phyloP scores from a whole-genome alignment of 441 rosid genomes.

The Omphalea diandra region DNA sequence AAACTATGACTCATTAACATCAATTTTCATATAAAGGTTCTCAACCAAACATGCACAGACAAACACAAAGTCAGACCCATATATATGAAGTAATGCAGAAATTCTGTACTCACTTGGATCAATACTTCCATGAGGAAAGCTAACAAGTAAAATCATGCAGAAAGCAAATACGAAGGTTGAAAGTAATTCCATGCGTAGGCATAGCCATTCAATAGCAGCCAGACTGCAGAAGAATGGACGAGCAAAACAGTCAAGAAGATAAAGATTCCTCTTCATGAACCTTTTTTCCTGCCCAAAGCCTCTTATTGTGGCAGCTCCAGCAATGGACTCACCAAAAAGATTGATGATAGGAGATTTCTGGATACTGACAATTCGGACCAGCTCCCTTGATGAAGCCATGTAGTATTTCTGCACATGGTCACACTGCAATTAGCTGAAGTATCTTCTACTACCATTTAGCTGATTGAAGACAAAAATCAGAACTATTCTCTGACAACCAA shows the following conservation, averaged over 20 bases:
- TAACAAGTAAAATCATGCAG: slow-evolving; percentile 97
- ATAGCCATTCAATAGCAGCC: slow-evolving; percentile 99
- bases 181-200: slow-evolving; percentile 97
- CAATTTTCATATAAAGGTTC: neutral
- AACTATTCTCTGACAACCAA: slow-evolving; percentile 1
- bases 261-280: slow-evolving; percentile 96
- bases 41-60: neutral
- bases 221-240: slow-evolving; percentile 99
- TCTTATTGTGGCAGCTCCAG: slow-evolving; percentile 99
- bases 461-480: neutral
- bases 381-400: slow-evolving; percentile 99
- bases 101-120: slow-evolving; percentile 82
- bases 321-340: slow-evolving; percentile 97
- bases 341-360: slow-evolving; percentile 97
- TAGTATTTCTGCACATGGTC: slow-evolving; percentile 81
- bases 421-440: slow-evolving; percentile 15
- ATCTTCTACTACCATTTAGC: neutral
- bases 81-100: slow-evolving; percentile 1
- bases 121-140: slow-evolving; percentile 93
- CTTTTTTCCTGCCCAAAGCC: slow-evolving; percentile 99
- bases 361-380: slow-evolving; percentile 97
- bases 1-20: neutral
- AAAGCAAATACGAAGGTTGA: slow-evolving; percentile 97
- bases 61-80: too few species aligned
- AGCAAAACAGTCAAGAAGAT: slow-evolving; percentile 97